Evolutionary conservation across 1,284 basidiomycete genomes (phyloP), one percentile per base, ranked within the genome.

Genomic region (Sporisorium graminicola): DNA sequence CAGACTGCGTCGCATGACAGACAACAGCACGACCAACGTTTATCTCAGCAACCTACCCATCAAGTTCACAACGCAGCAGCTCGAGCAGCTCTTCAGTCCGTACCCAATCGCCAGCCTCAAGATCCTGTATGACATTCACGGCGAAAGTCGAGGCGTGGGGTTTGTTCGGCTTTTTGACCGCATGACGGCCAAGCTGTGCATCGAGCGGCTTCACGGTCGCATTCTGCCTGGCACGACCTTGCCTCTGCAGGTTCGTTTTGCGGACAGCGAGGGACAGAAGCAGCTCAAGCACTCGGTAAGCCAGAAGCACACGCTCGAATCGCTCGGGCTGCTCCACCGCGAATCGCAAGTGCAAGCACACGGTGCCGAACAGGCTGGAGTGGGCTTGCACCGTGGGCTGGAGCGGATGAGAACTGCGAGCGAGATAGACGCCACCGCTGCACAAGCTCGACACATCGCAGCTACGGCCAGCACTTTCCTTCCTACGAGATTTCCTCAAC

Each of bases 191-290:
- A 74, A 79, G 50, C 46, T 63, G n/a, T 80, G 79, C 61, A 82
- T 81, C 56, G 73, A 82, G 9, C 42, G 73, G 5, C 68, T 83
- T 16, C 70, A 81, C 40, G 79, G 79, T 13, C 67, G 67, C 7
- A 57, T 79, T 12, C 57, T 81, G 18, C 70, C 74, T 2, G 74
- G 74, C 2, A 74, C 70, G 16, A 73, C 71, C 13, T 53, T 74
- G 44, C 76, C 78, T 16, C 53, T 83, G 16, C 79, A 80, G 37
- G 80, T 76, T 14, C 55, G 82, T 18, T 83, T 83, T 44, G 82
- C 82, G 16, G 82, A 83, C 50, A 81, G 79, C 60, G 82, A 83
- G 42, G 79, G 68, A 26, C 82, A 83, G 58, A 81, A 79, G 55
- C 66, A 68, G 9, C 70, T 80, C 59, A 79, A 79, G 49, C 61